Base-by-base conservation (phyloP, 768 basidiomycete genomes). In the Boletus sp. region DNA sequence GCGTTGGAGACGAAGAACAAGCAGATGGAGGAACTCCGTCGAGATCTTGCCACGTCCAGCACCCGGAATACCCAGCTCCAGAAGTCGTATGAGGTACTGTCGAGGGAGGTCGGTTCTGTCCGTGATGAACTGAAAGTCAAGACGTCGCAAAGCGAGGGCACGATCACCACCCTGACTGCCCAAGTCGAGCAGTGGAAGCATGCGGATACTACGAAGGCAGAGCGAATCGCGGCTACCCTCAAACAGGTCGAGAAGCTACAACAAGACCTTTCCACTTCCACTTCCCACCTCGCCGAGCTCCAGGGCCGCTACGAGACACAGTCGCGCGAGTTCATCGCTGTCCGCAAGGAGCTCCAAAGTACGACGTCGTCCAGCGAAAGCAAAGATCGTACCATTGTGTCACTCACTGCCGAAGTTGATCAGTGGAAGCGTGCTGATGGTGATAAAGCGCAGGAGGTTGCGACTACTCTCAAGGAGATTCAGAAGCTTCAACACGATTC, bases 61-160 rank as follows among this genome's bases (percentile, higher is more conserved):
- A 40, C 56, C 29, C 52, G 41, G 41, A 43, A 54, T 4, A 30
- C 21, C 1, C 46, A 54, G 32, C 45, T 59, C 19, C 49, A 54
- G 32, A 54, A 21, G n/a, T 47, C 15, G 21, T 38, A 37, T 14
- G 57, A 57, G 21, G 34, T 6, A 10, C 1, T 50, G 25, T 54
- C 53, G 6, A 49, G 19, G 19, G 42, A 51, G n/a, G 7, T 47
- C 41, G 30, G 45, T 13, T 3, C 19, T 1, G 8, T 27, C 27
- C 41, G 10, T 14, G 52, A 54, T 2, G 45, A 60, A 6, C 13
- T 59, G 10, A 15, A 25, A 11, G 29, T 23, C 23, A 54, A 35
- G 52, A 27, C 52, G 11, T 59, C 42, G 4, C 44, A 47, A 32
- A n/a, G 42, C 25, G 45, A 59, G 17, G 35, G 37, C 2, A 47